Conservation (phyloP, 1,139 yeast species). For the Candida sanyaensis region DNA sequence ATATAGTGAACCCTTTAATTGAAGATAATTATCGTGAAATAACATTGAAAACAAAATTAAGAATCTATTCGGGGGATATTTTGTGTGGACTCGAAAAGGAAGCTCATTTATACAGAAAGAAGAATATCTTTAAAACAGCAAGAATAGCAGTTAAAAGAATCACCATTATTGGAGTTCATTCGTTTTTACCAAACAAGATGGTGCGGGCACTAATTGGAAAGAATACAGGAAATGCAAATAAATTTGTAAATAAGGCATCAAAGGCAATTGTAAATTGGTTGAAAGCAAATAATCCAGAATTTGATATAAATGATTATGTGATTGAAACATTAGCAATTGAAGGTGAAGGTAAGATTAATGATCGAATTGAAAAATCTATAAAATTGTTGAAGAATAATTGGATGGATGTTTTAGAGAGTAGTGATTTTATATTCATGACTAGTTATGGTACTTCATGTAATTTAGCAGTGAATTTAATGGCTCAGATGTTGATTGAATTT, state of each 20-base stretch:
- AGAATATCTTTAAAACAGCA: slow-evolving; percentile 19
- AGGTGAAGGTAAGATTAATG: slow-evolving; percentile 51
- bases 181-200: slow-evolving; percentile 54
- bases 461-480: slow-evolving; percentile 44
- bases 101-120: slow-evolving; percentile 33
- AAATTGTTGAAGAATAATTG: slow-evolving; percentile 44
- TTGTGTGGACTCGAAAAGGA: slow-evolving; percentile 31
- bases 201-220: slow-evolving; percentile 49
- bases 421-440: slow-evolving; percentile 47
- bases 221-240: slow-evolving; percentile 44
- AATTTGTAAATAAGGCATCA: slow-evolving; percentile 36
- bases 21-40: slow-evolving; percentile 33
- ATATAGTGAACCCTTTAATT: slow-evolving; percentile 8
- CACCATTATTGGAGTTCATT: slow-evolving; percentile 51
- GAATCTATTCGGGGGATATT: slow-evolving; percentile 38
- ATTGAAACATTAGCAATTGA: slow-evolving; percentile 54
- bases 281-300: slow-evolving; percentile 22
- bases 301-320: slow-evolving; percentile 22
- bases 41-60: slow-evolving; percentile 38
- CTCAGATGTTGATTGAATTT: slow-evolving; percentile 24
- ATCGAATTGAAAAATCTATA: slow-evolving; percentile 33
- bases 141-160: slow-evolving; percentile 28
- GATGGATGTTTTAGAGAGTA: slow-evolving; percentile 31
- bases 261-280: slow-evolving; percentile 44
- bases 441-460: slow-evolving; percentile 50